phyloP scores from a whole-genome alignment of 192 early-diverging fungal species.

The Coemansia sp. region DNA sequence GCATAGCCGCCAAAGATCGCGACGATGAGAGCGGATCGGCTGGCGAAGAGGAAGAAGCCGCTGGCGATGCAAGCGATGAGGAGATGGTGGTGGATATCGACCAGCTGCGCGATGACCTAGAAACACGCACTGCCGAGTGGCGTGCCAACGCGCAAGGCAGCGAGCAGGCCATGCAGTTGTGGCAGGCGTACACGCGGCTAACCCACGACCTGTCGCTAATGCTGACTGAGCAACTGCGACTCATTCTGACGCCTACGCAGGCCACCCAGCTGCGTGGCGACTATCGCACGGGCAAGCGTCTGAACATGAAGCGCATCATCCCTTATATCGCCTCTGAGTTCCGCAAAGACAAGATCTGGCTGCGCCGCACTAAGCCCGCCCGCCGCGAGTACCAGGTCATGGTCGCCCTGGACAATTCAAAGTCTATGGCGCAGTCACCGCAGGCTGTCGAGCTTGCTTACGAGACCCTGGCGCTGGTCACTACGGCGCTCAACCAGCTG shows the following conservation, averaged over 20 bases:
- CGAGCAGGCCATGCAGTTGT: constrained; percentile 63
- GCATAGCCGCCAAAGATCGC: constrained; percentile 23
- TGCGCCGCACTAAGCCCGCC: constrained; percentile 93
- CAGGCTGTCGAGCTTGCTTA: constrained; percentile 83
- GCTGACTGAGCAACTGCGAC: constrained; percentile 91
- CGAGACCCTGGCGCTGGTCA: constrained; percentile 89
- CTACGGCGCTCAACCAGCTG: constrained; percentile 88
- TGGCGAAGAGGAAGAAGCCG: constrained; percentile 46
- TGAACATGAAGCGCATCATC: constrained; percentile 99
- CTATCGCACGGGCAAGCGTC: constrained; percentile 96
- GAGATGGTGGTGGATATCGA: constrained; percentile 56
- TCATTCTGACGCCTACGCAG: constrained; percentile 95
- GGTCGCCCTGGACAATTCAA: constrained; percentile 96
- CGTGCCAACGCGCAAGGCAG: constrained; percentile 58
- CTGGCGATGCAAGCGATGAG: constrained; percentile 44
- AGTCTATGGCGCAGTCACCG: constrained; percentile 86
- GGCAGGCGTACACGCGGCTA: constrained; percentile 84
- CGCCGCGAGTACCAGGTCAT: constrained; percentile 98
- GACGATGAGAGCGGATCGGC: constrained; percentile 23
- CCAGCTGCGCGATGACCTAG: constrained; percentile 76
- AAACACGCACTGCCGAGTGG: constrained; percentile 75
- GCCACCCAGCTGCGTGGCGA: constrained; percentile 96
- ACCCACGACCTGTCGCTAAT: constrained; percentile 89
- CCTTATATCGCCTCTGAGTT: constrained; percentile 98
- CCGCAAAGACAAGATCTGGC: constrained; percentile 99